Base-by-base conservation (phyloP, 371 early-diverging fungal species). In the Dichotomocladium elegans region DNA sequence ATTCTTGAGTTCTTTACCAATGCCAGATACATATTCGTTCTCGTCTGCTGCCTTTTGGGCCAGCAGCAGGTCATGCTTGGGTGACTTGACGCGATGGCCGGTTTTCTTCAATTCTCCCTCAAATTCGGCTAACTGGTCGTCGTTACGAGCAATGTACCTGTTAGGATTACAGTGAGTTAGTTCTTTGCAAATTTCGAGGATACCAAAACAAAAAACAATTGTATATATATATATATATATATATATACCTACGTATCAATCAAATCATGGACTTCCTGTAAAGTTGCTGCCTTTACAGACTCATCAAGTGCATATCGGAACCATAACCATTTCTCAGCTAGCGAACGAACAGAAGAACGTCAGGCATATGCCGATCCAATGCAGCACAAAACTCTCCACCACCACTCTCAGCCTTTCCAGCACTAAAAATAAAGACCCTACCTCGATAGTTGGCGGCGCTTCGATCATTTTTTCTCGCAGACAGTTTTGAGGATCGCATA, bases 291-390 rank as follows among this genome's bases (percentile, higher is more conserved):
- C 2, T 33, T 24, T 24, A 66, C 47, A 1, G 67, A 65, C 17
- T 81, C 82, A 24, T 80, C 77, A 14, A 84, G 70, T 9, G 77
- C 76, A 58, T 73, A 78, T 35, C 82, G 70, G 54, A 84, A 84
- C 85, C 82, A 84, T 11, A 84, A 49, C 69, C 79, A 72, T 46
- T 82, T 67, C n/a, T 81, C 81, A 12, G 71, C 76, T 60, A 44
- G 35, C 42, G 12, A 15, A n/a, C n/a, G n/a, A n/a, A n/a, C n/a
- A n/a, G n/a, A n/a, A n/a, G n/a, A n/a, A n/a, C n/a, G n/a, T n/a
- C n/a, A n/a, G n/a, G n/a, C 19, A 12, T 33, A 33, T 33, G 40
- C 40, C 10, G 40, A 17, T n/a, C 22, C 17, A 21, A 14, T 19
- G n/a, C 15, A 25, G 17, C 19, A 31, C 10, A 17, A 29, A 14